Conservation (phyloP, 768 basidiomycete genomes). For the Boletus sp. region DNA sequence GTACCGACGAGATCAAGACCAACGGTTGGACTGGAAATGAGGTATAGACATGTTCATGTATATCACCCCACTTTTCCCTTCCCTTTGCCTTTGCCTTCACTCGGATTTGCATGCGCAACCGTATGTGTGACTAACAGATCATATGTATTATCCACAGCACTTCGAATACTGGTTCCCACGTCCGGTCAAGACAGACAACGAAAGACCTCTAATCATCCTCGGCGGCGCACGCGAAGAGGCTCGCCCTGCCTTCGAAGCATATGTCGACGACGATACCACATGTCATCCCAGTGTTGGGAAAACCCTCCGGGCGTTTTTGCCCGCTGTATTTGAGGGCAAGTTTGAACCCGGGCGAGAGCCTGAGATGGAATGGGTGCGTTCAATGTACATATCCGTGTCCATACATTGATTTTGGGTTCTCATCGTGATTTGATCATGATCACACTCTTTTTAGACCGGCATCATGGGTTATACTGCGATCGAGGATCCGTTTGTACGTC, state of each 20-base stretch:
- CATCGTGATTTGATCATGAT: background rate
- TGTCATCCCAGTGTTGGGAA: constrained; percentile 48
- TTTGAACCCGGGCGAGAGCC: constrained; percentile 50
- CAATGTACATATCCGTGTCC: too few relatives aligned
- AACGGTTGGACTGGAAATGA: constrained; percentile 47
- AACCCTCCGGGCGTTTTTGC: constrained; percentile 58
- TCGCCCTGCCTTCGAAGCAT: constrained; percentile 44
- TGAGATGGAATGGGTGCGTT: constrained; percentile 80
- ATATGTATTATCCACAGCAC: constrained; percentile 28
- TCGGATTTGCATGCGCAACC: too few relatives aligned
- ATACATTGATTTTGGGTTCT: background rate
- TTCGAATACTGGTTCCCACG: constrained; percentile 87
- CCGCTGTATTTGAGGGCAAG: constrained; percentile 52
- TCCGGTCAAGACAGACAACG: constrained; percentile 33
- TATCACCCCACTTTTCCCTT: too few relatives aligned
- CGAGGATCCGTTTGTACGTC: constrained; percentile 64
- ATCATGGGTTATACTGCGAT: constrained; percentile 74
- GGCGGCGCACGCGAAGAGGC: constrained; percentile 62
- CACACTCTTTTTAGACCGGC: constrained; percentile 53
- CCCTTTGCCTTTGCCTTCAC: too few relatives aligned
- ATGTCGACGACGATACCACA: constrained; percentile 56
- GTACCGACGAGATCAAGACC: constrained; percentile 40
- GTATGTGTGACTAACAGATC: background rate
- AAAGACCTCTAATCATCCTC: constrained; percentile 62
- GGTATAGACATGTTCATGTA: constrained; percentile 5